Conservation (phyloP, 129 eudicot genomes). For the Artemisia annua region DNA sequence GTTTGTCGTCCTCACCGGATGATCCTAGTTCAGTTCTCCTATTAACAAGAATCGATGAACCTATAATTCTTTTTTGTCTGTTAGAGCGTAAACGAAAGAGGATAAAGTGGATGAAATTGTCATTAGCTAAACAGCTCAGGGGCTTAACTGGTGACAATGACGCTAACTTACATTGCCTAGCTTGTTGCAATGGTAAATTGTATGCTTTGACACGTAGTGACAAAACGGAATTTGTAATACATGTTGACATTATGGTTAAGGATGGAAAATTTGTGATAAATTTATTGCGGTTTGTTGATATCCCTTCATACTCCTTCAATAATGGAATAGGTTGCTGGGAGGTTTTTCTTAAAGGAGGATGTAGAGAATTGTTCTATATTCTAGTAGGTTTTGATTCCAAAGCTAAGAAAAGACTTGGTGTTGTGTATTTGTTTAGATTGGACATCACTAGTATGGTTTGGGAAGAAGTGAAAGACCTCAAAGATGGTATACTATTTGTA, state of each 20-base stretch:
- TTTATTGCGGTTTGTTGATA: not conserved
- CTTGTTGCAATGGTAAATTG: conserved; percentile 6
- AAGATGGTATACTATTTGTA: conserved; percentile 8
- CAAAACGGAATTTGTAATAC: not conserved
- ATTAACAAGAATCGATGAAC: not conserved
- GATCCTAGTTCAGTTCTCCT: conserved; percentile 11
- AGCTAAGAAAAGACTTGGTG: not conserved
- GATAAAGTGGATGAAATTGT: conserved; percentile 14
- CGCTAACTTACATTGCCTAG: not conserved
- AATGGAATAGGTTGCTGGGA: no score
- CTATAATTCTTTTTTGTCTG: conserved; percentile 1
- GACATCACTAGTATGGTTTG: conserved; percentile 10
- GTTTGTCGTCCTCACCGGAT: conserved; percentile 8
- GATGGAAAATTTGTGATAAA: conserved; percentile 4
- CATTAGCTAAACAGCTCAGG: conserved; percentile 6
- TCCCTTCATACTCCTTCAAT: not conserved
- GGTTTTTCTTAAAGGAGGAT: not conserved
- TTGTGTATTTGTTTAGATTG: not conserved
- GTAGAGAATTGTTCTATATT: not conserved
- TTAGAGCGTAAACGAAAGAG: conserved; percentile 2
- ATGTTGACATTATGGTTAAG: not conserved
- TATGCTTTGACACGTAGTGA: not conserved
- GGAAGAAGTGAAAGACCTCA: conserved; percentile 1
- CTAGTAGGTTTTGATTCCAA: not conserved
- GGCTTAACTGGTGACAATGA: not conserved